Conservation (phyloP, 2,329 filamentous ascomycete species). For the Monosporascus sp. region DNA sequence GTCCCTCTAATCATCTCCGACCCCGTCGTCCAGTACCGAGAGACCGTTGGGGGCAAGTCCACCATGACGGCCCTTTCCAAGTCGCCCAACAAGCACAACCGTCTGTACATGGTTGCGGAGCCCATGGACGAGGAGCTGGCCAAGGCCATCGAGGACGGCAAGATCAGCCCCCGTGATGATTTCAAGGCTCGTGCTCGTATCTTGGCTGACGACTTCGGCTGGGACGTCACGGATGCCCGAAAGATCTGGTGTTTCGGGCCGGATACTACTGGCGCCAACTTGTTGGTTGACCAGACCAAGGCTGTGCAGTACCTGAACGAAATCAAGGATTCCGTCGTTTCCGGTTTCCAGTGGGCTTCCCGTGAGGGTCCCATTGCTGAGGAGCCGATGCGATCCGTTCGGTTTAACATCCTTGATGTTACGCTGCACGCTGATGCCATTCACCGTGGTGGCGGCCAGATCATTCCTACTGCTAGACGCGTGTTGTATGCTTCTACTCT, state of each 20-base stretch:
- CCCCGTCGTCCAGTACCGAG: slow-evolving; percentile 97
- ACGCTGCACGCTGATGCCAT: slow-evolving; percentile 99
- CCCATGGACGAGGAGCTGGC: slow-evolving; percentile 90
- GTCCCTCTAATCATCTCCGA: slow-evolving; percentile 97
- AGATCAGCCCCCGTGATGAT: slow-evolving; percentile 93
- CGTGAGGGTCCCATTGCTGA: slow-evolving; percentile 96
- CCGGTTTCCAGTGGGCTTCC: slow-evolving; percentile 99
- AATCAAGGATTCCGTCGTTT: slow-evolving; percentile 99
- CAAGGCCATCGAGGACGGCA: slow-evolving; percentile 84
- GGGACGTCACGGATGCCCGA: slow-evolving; percentile 99
- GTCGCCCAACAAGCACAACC: slow-evolving; percentile 99
- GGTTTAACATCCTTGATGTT: slow-evolving; percentile 99
- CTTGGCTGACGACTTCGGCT: slow-evolving; percentile 93
- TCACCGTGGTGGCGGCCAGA: slow-evolving; percentile 97
- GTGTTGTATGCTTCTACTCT: slow-evolving; percentile 91
- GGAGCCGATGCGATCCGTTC: slow-evolving; percentile 94
- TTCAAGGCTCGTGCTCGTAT: slow-evolving; percentile 97
- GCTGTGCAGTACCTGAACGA: slow-evolving; percentile 99
- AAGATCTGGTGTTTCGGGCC: slow-evolving; percentile 99
- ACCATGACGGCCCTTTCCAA: slow-evolving; percentile 97
- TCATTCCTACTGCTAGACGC: slow-evolving; percentile 97
- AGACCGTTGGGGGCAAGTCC: slow-evolving; percentile 80
- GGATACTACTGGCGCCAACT: slow-evolving; percentile 95
- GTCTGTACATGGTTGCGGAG: slow-evolving; percentile 92
- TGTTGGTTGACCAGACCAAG: slow-evolving; percentile 99